Evolutionary conservation across 768 basidiomycete species (phyloP).

Genomic region (Naganishia kalamii): DNA sequence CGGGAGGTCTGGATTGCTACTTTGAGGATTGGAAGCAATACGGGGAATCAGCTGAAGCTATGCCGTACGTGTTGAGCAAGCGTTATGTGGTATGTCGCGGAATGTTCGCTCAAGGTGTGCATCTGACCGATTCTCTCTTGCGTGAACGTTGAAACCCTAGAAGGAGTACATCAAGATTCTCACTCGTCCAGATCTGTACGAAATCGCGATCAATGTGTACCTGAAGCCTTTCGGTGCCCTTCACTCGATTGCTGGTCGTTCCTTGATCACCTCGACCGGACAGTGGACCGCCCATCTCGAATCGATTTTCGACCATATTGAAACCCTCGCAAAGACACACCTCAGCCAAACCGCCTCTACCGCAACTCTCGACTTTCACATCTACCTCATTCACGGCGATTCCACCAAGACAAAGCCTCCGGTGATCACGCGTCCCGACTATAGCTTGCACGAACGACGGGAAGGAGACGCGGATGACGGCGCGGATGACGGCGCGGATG

Average conservation of each 20-base stretch:
- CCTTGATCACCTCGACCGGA: background rate
- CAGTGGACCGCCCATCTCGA: background rate
- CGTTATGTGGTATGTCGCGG: background rate
- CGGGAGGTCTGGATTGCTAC: background rate
- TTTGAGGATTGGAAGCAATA: background rate
- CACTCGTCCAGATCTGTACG: background rate
- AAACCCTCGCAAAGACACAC: background rate
- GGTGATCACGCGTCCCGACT: background rate
- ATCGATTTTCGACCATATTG: background rate
- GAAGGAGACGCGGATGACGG: background rate
- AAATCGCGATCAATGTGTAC: background rate
- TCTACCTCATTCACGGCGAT: slow-evolving; percentile 1
- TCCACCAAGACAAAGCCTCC: background rate
- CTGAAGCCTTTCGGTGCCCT: background rate
- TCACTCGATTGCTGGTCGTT: background rate
- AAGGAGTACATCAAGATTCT: background rate
- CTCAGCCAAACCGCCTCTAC: background rate
- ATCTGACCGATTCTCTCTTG: background rate
- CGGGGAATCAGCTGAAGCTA: background rate
- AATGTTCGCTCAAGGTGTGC: background rate
- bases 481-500: background rate
- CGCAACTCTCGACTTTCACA: background rate
- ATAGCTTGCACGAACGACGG: background rate
- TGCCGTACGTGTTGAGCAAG: background rate
- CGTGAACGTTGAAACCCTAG: background rate